These are phyloP conservation scores for Candida sanyaensis DNA, from an alignment of 1,139 yeast species.

Conservation along the genomic window DNA sequence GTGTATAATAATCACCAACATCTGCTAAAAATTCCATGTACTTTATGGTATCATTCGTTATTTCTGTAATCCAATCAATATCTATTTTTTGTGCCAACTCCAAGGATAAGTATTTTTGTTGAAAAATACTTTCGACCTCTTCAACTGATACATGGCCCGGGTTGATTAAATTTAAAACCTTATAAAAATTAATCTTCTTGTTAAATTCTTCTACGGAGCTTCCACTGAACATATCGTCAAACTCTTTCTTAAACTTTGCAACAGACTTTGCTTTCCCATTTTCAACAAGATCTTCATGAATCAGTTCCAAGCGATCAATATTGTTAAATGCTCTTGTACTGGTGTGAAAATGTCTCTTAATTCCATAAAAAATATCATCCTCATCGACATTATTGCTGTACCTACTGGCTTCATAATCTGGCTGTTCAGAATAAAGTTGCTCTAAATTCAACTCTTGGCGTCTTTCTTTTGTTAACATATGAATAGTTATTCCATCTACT, in stretches of 20 bases:
- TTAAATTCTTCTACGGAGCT: constrained; percentile 31
- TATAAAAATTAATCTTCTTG: constrained; percentile 36
- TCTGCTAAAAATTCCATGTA: constrained; percentile 38
- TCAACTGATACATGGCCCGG: constrained; percentile 31
- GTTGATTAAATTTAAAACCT: constrained; percentile 35
- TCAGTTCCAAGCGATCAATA: constrained; percentile 1
- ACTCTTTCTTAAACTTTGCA: constrained; percentile 12
- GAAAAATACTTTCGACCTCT: constrained; percentile 24
- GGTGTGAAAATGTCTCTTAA: constrained; percentile 37
- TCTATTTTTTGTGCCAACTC: constrained; percentile 12
- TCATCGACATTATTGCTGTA: constrained; percentile 13
- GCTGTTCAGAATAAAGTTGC: constrained; percentile 57
- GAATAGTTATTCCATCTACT: constrained; percentile 64
- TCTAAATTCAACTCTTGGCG: constrained; percentile 71
- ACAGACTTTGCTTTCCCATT: background rate
- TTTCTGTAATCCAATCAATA: constrained; percentile 18
- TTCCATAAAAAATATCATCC: constrained; percentile 53
- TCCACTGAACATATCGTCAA: constrained; percentile 19
- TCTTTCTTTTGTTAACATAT: constrained; percentile 70
- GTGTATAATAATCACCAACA: constrained; percentile 16
- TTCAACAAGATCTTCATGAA: constrained; percentile 8
- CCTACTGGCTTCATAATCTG: background rate
- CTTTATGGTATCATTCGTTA: constrained; percentile 28
- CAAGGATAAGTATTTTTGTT: constrained; percentile 31
- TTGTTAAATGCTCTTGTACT: constrained; percentile 17